Percentiles rank a stretch among this genome's conserved stretches.
Evolutionary conservation across 73 alveolate genomes (phyloP).

Genomic region (Urostyla sp.): DNA sequence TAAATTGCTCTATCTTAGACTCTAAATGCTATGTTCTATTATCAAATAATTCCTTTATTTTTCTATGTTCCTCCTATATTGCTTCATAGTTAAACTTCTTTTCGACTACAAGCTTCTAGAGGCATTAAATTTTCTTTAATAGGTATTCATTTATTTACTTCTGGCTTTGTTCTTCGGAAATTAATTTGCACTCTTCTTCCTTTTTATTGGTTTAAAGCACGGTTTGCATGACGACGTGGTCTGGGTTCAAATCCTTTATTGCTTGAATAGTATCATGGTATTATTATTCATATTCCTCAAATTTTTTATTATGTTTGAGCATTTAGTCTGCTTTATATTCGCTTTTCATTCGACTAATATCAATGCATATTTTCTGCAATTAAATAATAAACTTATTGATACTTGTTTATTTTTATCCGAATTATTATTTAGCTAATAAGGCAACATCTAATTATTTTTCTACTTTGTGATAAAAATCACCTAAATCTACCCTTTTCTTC

Average conservation of each 20-base stretch:
- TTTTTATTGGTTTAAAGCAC: neutral
- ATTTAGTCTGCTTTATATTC: neutral
- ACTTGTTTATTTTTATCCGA: neutral
- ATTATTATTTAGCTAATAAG: neutral
- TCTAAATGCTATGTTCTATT: neutral
- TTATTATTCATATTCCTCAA: neutral
- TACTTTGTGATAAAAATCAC: slow-evolving; percentile 1
- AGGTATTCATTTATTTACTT: neutral
- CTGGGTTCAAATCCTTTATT: neutral
- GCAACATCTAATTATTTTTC: neutral
- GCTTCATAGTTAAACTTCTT: too few species aligned
- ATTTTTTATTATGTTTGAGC: neutral
- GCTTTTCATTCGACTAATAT: neutral
- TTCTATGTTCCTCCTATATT: neutral
- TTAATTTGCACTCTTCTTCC: neutral
- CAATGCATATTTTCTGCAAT: neutral
- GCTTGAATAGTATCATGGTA: neutral
- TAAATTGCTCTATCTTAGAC: slow-evolving; percentile 1
- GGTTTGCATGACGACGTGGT: neutral
- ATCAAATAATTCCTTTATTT: neutral
- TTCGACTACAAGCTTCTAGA: neutral
- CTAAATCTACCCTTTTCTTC: neutral
- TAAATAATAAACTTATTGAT: neutral
- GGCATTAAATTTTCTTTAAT: neutral
- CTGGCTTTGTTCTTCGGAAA: neutral